Conservation (phyloP, 345 rosid genomes). For the Luvunga scandens region DNA sequence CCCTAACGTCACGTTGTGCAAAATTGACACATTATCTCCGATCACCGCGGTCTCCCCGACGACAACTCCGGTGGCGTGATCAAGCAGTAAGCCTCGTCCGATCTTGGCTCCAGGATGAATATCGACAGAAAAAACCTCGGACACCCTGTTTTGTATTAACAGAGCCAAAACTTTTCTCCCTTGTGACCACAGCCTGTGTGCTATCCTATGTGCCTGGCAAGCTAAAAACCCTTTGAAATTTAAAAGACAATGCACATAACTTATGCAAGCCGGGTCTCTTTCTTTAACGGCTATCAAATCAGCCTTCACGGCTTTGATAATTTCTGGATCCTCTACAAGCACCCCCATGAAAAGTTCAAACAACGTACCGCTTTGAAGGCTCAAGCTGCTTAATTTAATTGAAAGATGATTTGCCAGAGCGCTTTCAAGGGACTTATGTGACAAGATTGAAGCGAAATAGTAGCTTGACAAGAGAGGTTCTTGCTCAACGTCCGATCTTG, state of each 20-base stretch:
- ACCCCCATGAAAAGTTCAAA: slow-evolving; percentile 61
- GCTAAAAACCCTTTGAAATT: slow-evolving; percentile 82
- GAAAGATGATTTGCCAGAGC: slow-evolving; percentile 79
- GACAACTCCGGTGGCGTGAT: slow-evolving; percentile 82
- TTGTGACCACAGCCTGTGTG: slow-evolving; percentile 73
- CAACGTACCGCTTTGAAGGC: slow-evolving; percentile 53
- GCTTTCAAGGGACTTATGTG: slow-evolving; percentile 52
- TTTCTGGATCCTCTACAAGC: slow-evolving; percentile 44
- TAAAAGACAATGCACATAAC: slow-evolving; percentile 74
- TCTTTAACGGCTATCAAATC: slow-evolving; percentile 71
- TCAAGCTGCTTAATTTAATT: slow-evolving; percentile 57
- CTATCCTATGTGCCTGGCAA: slow-evolving; percentile 75
- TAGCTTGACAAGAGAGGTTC: slow-evolving; percentile 76
- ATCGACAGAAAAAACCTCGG: slow-evolving; percentile 76
- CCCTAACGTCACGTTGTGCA: slow-evolving; percentile 88
- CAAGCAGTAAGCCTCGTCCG: slow-evolving; percentile 70
- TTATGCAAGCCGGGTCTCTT: slow-evolving; percentile 82
- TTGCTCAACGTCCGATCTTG: slow-evolving; percentile 49
- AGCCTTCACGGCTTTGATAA: slow-evolving; percentile 47
- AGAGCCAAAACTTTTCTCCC: slow-evolving; percentile 58
- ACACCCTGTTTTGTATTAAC: slow-evolving; percentile 72
- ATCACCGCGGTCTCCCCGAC: slow-evolving; percentile 94
- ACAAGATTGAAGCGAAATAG: slow-evolving; percentile 61
- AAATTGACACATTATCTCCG: slow-evolving; percentile 81
- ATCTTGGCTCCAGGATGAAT: slow-evolving; percentile 93